Percentiles rank a stretch among this genome's conserved stretches.
These are phyloP conservation scores for Actinomucor elegans DNA, from an alignment of 371 early-diverging fungal species.

Conservation along the genomic window DNA sequence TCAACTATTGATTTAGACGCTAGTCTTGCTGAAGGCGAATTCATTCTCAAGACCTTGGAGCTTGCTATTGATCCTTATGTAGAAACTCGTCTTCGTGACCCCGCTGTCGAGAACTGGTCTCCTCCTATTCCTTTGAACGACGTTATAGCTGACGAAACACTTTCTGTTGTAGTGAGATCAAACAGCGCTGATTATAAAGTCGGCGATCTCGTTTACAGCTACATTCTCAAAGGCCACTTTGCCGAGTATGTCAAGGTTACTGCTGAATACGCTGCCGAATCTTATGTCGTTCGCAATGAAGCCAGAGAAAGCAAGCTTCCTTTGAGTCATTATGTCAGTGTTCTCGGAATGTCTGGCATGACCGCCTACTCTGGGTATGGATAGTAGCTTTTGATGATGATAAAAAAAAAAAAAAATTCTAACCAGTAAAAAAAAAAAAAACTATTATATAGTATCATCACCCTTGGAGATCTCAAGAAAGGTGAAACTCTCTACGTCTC, in stretches of 20 bases:
- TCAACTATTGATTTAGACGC: slow-evolving; percentile 42
- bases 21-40: slow-evolving; percentile 48
- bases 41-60: slow-evolving; percentile 48
- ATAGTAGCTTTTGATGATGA: slow-evolving; percentile 50
- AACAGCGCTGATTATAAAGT: slow-evolving; percentile 51
- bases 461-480: slow-evolving; percentile 29
- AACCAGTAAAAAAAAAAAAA: too few species aligned
- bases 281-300: slow-evolving; percentile 30
- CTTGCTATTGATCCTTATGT: slow-evolving; percentile 45
- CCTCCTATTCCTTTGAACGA: slow-evolving; percentile 54
- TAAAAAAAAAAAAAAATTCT: too few species aligned
- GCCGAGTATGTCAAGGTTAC: slow-evolving; percentile 43
- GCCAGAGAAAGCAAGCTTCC: slow-evolving; percentile 39
- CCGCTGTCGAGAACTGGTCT: slow-evolving; percentile 43
- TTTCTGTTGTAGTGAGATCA: too few species aligned
- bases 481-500: slow-evolving; percentile 56
- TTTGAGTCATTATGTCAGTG: slow-evolving; percentile 46
- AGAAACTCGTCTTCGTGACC: slow-evolving; percentile 63
- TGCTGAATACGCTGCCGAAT: slow-evolving; percentile 13
- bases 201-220: slow-evolving; percentile 60
- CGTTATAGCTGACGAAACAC: slow-evolving; percentile 55
- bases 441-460: slow-evolving; percentile 5
- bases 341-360: slow-evolving; percentile 54
- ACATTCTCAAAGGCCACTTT: slow-evolving; percentile 44
- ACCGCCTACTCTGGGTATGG: slow-evolving; percentile 48